phyloP scores from a whole-genome alignment of 768 basidiomycete genomes.

The Boletus subparvulus region DNA sequence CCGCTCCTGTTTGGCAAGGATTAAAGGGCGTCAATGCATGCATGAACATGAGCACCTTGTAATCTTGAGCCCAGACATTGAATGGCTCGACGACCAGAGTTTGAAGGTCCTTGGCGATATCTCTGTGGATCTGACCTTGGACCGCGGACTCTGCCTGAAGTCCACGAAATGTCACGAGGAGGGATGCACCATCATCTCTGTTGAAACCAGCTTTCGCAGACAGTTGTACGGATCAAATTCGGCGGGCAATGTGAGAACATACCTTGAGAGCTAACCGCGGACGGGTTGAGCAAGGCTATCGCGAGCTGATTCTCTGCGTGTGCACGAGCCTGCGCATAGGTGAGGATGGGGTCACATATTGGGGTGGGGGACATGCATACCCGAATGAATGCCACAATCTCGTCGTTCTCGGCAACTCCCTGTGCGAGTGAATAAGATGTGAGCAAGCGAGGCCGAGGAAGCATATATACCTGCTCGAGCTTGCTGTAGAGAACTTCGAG shows the following conservation, averaged over 20 bases:
- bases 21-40: slow-evolving; percentile 12
- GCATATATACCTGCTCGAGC: slow-evolving; percentile 70
- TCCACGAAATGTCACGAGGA: slow-evolving; percentile 76
- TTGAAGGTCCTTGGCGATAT: slow-evolving; percentile 71
- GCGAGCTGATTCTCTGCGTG: slow-evolving; percentile 68
- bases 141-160: slow-evolving; percentile 68
- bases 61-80: slow-evolving; percentile 69
- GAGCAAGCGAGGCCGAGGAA: not conserved
- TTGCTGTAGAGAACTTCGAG: slow-evolving; percentile 74
- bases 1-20: slow-evolving; percentile 48
- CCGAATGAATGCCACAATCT: slow-evolving; percentile 79
- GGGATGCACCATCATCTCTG: slow-evolving; percentile 82
- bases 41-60: slow-evolving; percentile 50
- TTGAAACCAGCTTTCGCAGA: slow-evolving; percentile 60
- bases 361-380: slow-evolving; percentile 44
- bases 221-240: slow-evolving; percentile 5
- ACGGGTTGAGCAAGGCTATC: slow-evolving; percentile 51
- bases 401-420: slow-evolving; percentile 82
- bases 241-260: slow-evolving; percentile 10
- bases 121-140: slow-evolving; percentile 75
- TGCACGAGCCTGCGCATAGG: slow-evolving; percentile 62
- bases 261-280: slow-evolving; percentile 52
- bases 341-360: slow-evolving; percentile 2
- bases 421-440: slow-evolving; percentile 33
- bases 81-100: slow-evolving; percentile 81